Percentiles rank a stretch among this genome's conserved stretches.
phyloP scores from a whole-genome alignment of 2,329 filamentous ascomycete species.

The Trichoderma guizhouense region DNA sequence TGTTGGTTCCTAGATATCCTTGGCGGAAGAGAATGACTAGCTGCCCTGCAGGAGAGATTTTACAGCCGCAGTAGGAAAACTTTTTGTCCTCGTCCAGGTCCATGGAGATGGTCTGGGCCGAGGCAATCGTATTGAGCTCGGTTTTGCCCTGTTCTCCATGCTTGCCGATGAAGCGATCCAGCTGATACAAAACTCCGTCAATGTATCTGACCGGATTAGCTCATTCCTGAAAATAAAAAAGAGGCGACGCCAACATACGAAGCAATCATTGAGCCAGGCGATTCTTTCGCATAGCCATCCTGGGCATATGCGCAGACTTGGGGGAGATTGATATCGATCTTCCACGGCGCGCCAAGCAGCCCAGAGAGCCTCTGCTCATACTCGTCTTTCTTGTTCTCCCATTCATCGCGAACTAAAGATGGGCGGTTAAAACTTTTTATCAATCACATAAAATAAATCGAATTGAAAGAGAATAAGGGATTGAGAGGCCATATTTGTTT shows the following conservation, averaged over 20 bases:
- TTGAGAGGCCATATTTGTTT: too few species aligned
- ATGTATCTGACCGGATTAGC: conserved; percentile 39
- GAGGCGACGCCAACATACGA: conserved; percentile 32
- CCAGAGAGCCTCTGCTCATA: conserved; percentile 44
- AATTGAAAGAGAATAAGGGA: background rate
- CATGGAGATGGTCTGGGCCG: conserved; percentile 43
- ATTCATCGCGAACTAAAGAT: conserved; percentile 53
- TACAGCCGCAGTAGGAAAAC: conserved; percentile 43
- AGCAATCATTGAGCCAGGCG: conserved; percentile 43
- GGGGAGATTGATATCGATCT: conserved; percentile 45
- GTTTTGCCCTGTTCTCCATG: conserved; percentile 38
- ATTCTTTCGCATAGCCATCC: conserved; percentile 40
- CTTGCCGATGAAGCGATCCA: conserved; percentile 38
- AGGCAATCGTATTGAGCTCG: conserved; percentile 48
- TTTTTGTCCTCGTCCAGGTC: conserved; percentile 43
- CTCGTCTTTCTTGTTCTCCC: conserved; percentile 45
- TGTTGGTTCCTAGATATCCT: conserved; percentile 44
- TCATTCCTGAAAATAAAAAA: background rate
- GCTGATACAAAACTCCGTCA: conserved; percentile 37
- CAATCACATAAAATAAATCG: conserved; percentile 29
- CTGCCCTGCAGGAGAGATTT: conserved; percentile 41
- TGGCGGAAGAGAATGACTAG: conserved; percentile 48
- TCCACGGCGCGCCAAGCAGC: conserved; percentile 48
- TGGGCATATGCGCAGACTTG: conserved; percentile 47
- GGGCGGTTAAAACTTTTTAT: background rate